A percentile compares a stretch with the other conserved stretches of the same genome.
These are phyloP conservation scores for Botryotinia narcissicola DNA, from an alignment of 2,329 filamentous ascomycete genomes.

Conservation along the genomic window DNA sequence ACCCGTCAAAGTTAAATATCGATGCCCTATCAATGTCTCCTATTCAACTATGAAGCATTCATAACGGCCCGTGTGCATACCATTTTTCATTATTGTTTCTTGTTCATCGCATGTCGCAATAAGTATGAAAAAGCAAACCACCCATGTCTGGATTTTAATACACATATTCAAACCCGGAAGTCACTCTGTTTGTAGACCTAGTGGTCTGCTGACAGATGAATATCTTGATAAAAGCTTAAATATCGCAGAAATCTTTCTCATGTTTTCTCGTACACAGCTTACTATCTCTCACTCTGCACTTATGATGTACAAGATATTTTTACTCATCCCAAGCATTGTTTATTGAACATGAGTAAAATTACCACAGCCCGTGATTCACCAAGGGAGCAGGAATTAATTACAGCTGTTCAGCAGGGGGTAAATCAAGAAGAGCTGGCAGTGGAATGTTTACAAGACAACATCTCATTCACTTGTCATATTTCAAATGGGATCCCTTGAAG, in stretches of 20 bases:
- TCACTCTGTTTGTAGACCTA: accelerated
- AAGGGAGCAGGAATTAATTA: background rate
- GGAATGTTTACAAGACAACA: background rate
- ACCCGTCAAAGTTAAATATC: background rate
- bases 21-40: too few relatives aligned
- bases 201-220: background rate
- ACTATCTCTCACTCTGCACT: accelerated
- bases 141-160: background rate
- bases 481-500: accelerated
- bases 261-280: too few relatives aligned
- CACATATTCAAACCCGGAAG: too few relatives aligned
- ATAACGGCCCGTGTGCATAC: background rate
- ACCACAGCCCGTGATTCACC: accelerated
- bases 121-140: too few relatives aligned
- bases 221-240: background rate
- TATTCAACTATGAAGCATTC: too few relatives aligned
- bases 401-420: accelerated
- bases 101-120: background rate
- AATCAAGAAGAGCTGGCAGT: background rate
- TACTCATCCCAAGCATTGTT: background rate
- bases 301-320: background rate
- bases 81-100: background rate
- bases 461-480: background rate
- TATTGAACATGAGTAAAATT: too few relatives aligned
- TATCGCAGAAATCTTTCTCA: too few relatives aligned